Conservation (phyloP, 2,329 filamentous ascomycete species). For the Scedosporium dehoogii region DNA sequence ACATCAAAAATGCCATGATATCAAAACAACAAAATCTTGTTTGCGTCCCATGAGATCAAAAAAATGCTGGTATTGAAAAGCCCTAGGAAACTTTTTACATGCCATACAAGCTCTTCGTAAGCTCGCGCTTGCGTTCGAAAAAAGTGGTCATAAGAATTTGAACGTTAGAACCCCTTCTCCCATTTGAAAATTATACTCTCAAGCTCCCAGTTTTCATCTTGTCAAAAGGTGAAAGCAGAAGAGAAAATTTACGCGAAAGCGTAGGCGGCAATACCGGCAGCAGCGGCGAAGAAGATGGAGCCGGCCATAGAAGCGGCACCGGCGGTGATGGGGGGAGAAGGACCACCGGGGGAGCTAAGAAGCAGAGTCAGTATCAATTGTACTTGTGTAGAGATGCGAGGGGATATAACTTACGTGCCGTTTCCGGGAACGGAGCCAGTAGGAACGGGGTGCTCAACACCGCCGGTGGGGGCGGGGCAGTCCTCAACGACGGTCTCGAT, state of each 20-base stretch:
- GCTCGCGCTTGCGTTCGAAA: neutral
- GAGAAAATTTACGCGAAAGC: slow-evolving; percentile 42
- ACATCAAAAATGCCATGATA: neutral
- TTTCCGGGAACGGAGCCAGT: slow-evolving; percentile 22
- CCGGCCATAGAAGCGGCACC: slow-evolving; percentile 43
- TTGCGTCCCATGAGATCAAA: neutral
- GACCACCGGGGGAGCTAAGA: slow-evolving; percentile 16
- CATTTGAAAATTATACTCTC: slow-evolving; percentile 1
- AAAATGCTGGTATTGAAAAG: slow-evolving; percentile 2
- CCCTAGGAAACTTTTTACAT: slow-evolving; percentile 2
- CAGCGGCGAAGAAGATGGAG: slow-evolving; percentile 44
- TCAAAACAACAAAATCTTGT: neutral
- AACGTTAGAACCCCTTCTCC: neutral
- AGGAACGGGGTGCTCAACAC: slow-evolving; percentile 17
- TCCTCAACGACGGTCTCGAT: slow-evolving; percentile 29
- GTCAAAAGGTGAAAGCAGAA: neutral
- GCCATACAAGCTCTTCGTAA: neutral
- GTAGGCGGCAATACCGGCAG: slow-evolving; percentile 43
- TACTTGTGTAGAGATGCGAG: neutral
- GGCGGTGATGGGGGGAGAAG: slow-evolving; percentile 32
- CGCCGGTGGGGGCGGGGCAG: slow-evolving; percentile 25
- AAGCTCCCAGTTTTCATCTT: neutral
- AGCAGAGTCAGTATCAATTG: slow-evolving; percentile 10
- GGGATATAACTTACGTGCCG: slow-evolving; percentile 19
- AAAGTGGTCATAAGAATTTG: slow-evolving; percentile 2